Evolutionary conservation across 2,329 filamentous ascomycete species (phyloP).

Genomic region (Neurospora sp.): DNA sequence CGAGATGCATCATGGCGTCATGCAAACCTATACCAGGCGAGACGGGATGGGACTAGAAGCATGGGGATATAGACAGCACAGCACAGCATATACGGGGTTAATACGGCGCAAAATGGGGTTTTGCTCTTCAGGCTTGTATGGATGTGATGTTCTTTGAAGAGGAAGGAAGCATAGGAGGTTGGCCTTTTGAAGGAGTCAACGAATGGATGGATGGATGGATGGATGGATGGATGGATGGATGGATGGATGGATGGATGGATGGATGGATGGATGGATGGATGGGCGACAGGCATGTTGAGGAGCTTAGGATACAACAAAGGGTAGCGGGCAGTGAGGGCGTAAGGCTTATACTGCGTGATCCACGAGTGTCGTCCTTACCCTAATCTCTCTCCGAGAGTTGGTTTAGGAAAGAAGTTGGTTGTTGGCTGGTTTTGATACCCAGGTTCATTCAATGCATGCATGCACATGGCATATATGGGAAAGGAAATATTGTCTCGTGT

Average conservation of each 20-base stretch:
- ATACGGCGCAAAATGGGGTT: neutral
- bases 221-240: neutral
- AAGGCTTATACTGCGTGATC: neutral
- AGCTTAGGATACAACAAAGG: neutral
- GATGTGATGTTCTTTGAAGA: neutral
- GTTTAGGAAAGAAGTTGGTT: neutral
- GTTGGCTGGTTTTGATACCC: neutral
- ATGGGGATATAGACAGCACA: neutral
- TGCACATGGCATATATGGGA: neutral
- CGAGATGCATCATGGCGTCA: neutral
- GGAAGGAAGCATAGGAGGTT: neutral
- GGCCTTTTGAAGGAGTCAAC: neutral
- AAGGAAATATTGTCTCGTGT: neutral
- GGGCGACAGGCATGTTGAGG: neutral
- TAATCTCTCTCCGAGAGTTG: neutral
- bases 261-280: neutral
- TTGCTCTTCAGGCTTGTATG: neutral
- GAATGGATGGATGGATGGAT: neutral
- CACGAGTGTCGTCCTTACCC: neutral
- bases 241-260: neutral
- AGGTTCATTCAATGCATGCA: neutral
- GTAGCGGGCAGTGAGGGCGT: too few relatives aligned
- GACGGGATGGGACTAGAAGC: neutral
- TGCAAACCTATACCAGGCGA: neutral
- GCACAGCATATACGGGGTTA: neutral